Conservation (phyloP, 768 basidiomycete genomes). For the Hericium coralloides region DNA sequence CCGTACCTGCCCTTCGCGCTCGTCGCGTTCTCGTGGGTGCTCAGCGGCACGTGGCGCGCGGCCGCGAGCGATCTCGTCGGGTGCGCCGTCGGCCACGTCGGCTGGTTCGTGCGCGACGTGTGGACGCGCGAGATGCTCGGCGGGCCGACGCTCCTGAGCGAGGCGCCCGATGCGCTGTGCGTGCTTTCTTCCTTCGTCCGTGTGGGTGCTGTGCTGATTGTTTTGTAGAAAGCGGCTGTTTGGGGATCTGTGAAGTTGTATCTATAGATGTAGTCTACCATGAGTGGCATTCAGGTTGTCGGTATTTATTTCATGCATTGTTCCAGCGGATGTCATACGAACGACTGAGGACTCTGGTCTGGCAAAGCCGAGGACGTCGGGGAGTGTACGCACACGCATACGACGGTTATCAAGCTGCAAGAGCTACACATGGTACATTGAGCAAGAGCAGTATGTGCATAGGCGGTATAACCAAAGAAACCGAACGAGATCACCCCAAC, state of each 20-base stretch:
- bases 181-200: constrained; percentile 22
- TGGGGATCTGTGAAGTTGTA: constrained; percentile 36
- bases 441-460: not conserved
- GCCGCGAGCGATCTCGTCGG: constrained; percentile 78
- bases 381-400: too few species aligned
- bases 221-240: constrained; percentile 52
- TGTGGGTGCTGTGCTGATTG: not conserved
- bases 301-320: too few species aligned
- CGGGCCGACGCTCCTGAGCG: constrained; percentile 60
- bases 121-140: constrained; percentile 86
- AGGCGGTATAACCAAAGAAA: not conserved
- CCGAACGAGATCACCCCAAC: not conserved
- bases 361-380: too few species aligned
- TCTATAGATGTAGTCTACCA: not conserved
- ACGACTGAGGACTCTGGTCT: too few species aligned
- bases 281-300: not conserved
- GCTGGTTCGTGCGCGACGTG: constrained; percentile 79
- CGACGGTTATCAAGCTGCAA: too few species aligned
- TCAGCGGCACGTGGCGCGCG: constrained; percentile 78
- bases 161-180: constrained; percentile 63
- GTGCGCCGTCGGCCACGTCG: constrained; percentile 79
- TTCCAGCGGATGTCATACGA: too few species aligned
- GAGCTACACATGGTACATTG: not conserved
- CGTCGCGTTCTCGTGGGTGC: constrained; percentile 77
- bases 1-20: constrained; percentile 92